Base-by-base conservation (phyloP, 2,329 filamentous ascomycete species). In the Microcera coccophila region DNA sequence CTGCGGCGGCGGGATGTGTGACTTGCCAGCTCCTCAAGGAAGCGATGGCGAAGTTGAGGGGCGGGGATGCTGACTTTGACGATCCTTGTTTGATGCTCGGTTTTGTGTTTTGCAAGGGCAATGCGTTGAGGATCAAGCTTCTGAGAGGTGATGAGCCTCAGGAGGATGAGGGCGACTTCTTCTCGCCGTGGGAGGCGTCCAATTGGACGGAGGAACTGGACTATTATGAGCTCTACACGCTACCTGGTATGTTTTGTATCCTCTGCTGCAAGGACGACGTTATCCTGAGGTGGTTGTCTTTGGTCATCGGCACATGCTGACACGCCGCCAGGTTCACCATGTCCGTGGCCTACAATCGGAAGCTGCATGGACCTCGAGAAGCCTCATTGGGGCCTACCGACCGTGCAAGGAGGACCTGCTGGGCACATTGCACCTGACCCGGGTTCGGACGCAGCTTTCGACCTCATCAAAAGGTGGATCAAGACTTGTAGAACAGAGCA, bases 291-390 rank as follows among this genome's bases (percentile, higher is more conserved):
- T n/a, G n/a, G n/a, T n/a, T n/a, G n/a, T n/a, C n/a, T n/a, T n/a
- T n/a, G n/a, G n/a, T n/a, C n/a, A 26, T 26, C 22, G 12, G 22
- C 22, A 26, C 12, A 7, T 12, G 7, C 22, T 26, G 12, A 26
- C 17, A 29, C 0, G 3, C 0, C 3, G 15, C 3, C 15, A 56
- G 54, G 21, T 2, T 42, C 31, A 1, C 36, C 39, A 0, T 54
- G 45, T 10, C 54, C 54, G 1, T 57, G 54, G 54, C 44, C 50
- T 0, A 52, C 50, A 1, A 50, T 57, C 4, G 52, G 54, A 1
- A 39, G 39, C 4, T 44, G 19, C 0, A 54, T 56, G 46, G 45
- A 35, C 3, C 4, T 45, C 0, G 44, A 51, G 5, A 42, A 32
- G 1, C 52, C 54, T 0, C 32, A 44, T 17, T 34, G 37, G 35